These are phyloP conservation scores for Rhodotorula sp. DNA, from an alignment of 1,284 basidiomycete species.

Conservation along the genomic window DNA sequence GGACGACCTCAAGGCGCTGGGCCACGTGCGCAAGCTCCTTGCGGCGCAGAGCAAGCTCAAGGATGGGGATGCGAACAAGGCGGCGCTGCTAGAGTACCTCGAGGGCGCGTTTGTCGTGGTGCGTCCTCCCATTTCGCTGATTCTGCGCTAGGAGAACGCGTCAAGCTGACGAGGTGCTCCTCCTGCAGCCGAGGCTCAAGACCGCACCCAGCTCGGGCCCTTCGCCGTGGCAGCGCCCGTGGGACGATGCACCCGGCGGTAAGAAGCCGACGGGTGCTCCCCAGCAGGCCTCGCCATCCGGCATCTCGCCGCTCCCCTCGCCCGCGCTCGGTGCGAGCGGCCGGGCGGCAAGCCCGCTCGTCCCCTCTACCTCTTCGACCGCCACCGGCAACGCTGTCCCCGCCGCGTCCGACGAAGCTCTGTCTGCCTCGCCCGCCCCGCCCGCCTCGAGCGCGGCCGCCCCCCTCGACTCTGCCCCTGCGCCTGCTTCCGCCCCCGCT, in stretches of 20 bases:
- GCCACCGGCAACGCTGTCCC: background rate
- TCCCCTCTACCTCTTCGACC: background rate
- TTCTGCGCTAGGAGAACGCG: too few relatives aligned
- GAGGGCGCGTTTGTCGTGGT: slow-evolving; percentile 38
- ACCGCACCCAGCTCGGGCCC: slow-evolving; percentile 11
- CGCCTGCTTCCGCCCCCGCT: background rate
- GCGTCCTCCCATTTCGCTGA: background rate
- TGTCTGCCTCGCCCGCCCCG: background rate
- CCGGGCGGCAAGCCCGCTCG: background rate
- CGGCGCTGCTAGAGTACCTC: slow-evolving; percentile 34
- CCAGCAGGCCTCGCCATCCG: background rate
- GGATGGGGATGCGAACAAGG: slow-evolving; percentile 7
- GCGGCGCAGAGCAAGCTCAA: slow-evolving; percentile 5
- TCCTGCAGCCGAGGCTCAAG: slow-evolving; percentile 28
- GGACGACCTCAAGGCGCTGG: slow-evolving; percentile 41
- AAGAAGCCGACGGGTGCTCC: background rate
- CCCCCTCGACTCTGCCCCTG: background rate
- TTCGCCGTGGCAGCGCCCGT: slow-evolving; percentile 31
- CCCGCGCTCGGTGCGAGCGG: background rate
- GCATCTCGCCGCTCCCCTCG: background rate
- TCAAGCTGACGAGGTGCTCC: background rate
- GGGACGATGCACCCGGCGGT: slow-evolving; percentile 14
- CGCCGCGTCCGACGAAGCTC: background rate
- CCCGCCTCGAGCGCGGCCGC: background rate
- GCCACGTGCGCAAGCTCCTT: slow-evolving; percentile 32